phyloP scores from a whole-genome alignment of 331 rosid genomes.

The Acacia pycnantha region DNA sequence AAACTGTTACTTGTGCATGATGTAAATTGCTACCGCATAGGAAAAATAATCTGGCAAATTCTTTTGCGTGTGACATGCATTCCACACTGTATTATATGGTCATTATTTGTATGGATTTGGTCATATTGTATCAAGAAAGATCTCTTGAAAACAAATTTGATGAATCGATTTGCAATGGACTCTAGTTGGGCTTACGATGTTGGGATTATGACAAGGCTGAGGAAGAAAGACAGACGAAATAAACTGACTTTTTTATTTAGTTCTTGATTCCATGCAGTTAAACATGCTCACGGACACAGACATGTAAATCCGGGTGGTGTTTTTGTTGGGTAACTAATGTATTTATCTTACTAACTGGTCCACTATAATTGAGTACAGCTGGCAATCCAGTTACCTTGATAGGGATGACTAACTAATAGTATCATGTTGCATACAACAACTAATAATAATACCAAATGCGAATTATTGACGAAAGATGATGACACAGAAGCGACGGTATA shows the following conservation, averaged over 20 bases:
- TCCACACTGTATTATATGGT: not conserved
- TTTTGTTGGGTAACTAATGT: too few relatives aligned
- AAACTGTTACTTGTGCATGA: not conserved
- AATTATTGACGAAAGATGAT: not conserved
- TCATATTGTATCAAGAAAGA: not conserved
- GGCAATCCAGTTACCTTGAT: too few relatives aligned
- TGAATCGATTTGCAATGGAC: not conserved
- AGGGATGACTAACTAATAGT: not conserved
- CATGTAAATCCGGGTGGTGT: too few relatives aligned
- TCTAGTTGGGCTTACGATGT: not conserved
- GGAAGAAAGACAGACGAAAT: too few relatives aligned
- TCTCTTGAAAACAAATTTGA: not conserved
- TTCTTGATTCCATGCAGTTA: too few relatives aligned
- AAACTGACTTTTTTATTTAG: too few relatives aligned
- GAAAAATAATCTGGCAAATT: not conserved
- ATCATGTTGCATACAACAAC: not conserved
- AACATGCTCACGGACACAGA: too few relatives aligned
- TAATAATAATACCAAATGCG: not conserved
- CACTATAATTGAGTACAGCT: too few relatives aligned
- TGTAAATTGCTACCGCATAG: not conserved
- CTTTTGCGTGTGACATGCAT: not conserved
- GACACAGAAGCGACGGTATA: not conserved
- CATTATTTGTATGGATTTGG: not conserved
- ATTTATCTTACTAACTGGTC: too few relatives aligned
- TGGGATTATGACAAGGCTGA: not conserved